Evolutionary conservation across 306 rosid species (phyloP).

Genomic region (Rosa rugosa): DNA sequence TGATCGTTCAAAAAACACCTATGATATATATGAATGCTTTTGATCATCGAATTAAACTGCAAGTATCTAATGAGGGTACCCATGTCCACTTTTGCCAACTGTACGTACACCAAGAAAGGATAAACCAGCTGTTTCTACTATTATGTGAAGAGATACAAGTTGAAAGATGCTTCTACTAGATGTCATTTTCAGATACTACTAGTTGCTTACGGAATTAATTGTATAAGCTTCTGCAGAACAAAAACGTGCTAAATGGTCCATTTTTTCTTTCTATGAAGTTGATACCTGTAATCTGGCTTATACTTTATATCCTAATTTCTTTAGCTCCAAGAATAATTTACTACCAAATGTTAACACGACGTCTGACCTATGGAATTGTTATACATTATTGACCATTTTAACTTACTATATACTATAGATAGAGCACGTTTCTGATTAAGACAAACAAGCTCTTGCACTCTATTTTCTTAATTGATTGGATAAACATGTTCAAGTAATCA

Average conservation of each 20-base stretch:
- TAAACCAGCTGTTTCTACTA: background rate
- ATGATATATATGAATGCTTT: too few relatives aligned
- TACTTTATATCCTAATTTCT: background rate
- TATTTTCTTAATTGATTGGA: background rate
- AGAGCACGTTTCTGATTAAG: slow-evolving; percentile 16
- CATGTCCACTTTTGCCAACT: too few relatives aligned
- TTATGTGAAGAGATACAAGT: background rate
- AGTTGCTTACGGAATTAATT: slow-evolving; percentile 7
- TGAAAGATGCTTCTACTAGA: background rate
- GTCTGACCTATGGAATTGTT: background rate
- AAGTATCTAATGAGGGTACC: too few relatives aligned
- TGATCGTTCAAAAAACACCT: background rate
- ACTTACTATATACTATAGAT: background rate
- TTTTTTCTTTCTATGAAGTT: background rate
- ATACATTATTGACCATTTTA: background rate
- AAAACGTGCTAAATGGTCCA: slow-evolving; percentile 25
- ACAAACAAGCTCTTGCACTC: background rate
- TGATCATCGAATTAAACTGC: too few relatives aligned
- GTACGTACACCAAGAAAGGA: too few relatives aligned
- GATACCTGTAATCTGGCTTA: background rate
- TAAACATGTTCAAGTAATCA: background rate
- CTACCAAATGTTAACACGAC: background rate
- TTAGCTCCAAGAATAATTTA: background rate
- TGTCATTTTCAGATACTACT: background rate
- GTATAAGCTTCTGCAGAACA: background rate